Percentiles rank a stretch among this genome's conserved stretches.
These are phyloP conservation scores for Emergomyces orientalis DNA, from an alignment of 2,329 filamentous ascomycete genomes.

Conservation along the genomic window DNA sequence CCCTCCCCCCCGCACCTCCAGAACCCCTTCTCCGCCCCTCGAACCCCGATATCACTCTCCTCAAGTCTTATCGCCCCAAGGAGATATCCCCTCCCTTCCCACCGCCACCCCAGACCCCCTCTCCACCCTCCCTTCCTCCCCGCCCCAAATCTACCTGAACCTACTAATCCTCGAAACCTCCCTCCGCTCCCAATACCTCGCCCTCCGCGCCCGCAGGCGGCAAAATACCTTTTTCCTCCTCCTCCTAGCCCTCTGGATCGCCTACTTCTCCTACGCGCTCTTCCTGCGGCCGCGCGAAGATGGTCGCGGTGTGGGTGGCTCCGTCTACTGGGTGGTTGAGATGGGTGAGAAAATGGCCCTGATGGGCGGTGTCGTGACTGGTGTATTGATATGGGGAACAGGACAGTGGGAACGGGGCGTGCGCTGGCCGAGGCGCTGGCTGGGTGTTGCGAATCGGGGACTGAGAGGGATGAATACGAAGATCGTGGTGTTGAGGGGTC, in stretches of 20 bases:
- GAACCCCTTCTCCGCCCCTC: conserved; percentile 29
- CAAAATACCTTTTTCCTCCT: conserved; percentile 90
- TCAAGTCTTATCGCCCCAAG: conserved; percentile 4
- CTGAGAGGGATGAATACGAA: conserved; percentile 92
- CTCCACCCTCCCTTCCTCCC: conserved; percentile 74
- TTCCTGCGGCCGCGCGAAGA: conserved; percentile 96
- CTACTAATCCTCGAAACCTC: conserved; percentile 93
- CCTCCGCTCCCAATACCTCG: conserved; percentile 83
- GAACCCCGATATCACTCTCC: not conserved
- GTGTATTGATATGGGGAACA: conserved; percentile 80
- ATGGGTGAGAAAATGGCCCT: conserved; percentile 83
- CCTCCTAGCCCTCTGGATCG: conserved; percentile 69
- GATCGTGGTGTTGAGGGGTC: conserved; percentile 75
- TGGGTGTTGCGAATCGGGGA: conserved; percentile 79
- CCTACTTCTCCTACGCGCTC: conserved; percentile 77
- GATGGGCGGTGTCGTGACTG: conserved; percentile 81
- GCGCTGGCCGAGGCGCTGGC: conserved; percentile 86
- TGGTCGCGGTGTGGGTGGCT: conserved; percentile 80
- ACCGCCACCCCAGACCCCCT: conserved; percentile 52
- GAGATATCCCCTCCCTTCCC: not conserved
- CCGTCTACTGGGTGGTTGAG: conserved; percentile 93
- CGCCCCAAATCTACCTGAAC: conserved; percentile 96
- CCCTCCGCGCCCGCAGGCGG: conserved; percentile 73
- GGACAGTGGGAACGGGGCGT: conserved; percentile 95
- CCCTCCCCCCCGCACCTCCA: conserved; percentile 35